These are phyloP conservation scores for Rhipidocladum racemiflorum DNA, from an alignment of 176 grass and related monocot species.

Conservation along the genomic window DNA sequence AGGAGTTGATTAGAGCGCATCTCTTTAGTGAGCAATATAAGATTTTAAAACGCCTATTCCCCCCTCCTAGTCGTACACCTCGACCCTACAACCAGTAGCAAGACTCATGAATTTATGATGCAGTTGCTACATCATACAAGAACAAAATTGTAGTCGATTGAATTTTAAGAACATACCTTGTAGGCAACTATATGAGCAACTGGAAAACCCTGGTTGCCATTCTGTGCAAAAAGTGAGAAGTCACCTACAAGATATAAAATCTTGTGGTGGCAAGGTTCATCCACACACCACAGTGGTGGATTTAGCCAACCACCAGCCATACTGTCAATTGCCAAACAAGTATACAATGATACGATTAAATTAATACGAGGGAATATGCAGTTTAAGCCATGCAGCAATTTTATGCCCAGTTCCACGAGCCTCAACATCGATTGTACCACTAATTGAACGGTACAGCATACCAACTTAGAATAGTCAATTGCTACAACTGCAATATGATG, in stretches of 20 bases:
- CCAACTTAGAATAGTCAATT: neutral
- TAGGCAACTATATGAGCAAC: slow-evolving; percentile 78
- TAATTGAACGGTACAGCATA: neutral
- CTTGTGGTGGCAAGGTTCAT: slow-evolving; percentile 94
- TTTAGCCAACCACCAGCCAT: slow-evolving; percentile 72
- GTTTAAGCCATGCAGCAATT: neutral
- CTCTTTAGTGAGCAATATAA: too few species aligned
- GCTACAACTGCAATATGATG: neutral
- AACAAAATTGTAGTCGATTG: neutral
- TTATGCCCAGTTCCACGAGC: neutral
- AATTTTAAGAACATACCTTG: slow-evolving; percentile 64
- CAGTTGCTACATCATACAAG: neutral
- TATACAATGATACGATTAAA: slow-evolving; percentile 23
- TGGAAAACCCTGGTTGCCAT: slow-evolving; percentile 80
- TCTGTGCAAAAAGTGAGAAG: slow-evolving; percentile 81
- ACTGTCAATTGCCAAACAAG: slow-evolving; percentile 50
- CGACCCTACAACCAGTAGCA: too few species aligned
- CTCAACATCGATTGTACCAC: neutral
- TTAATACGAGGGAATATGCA: neutral
- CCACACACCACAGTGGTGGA: slow-evolving; percentile 69
- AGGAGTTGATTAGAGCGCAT: too few species aligned
- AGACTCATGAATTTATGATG: neutral
- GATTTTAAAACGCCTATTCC: too few species aligned
- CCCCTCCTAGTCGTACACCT: too few species aligned
- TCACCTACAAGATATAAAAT: slow-evolving; percentile 91